Percentiles rank a stretch among this genome's conserved stretches.
phyloP scores from a whole-genome alignment of 768 basidiomycete species.

The Russula sp. region DNA sequence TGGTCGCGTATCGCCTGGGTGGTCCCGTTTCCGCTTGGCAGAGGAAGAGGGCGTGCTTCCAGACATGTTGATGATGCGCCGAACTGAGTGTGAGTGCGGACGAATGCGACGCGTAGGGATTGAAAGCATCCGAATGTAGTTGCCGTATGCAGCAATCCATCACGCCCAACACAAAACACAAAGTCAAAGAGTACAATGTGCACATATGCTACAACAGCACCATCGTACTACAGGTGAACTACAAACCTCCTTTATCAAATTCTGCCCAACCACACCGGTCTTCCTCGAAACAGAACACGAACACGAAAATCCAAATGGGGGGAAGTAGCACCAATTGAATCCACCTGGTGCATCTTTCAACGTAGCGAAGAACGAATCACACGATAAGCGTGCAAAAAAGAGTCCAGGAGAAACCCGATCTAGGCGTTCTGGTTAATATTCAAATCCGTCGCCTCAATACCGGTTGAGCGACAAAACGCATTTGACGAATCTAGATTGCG shows the following conservation, averaged over 20 bases:
- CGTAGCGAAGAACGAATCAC: slow-evolving; percentile 15
- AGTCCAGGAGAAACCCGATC: background rate
- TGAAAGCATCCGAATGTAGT: slow-evolving; percentile 1
- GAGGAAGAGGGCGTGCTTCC: background rate
- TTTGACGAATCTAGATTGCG: slow-evolving; percentile 17
- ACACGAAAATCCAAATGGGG: background rate
- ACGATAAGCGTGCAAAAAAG: slow-evolving; percentile 4
- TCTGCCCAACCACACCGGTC: slow-evolving; percentile 14
- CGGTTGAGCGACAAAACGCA: slow-evolving; percentile 12
- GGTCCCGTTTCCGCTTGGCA: slow-evolving; percentile 12
- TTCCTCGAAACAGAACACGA: slow-evolving; percentile 10
- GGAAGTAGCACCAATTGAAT: slow-evolving; percentile 3
- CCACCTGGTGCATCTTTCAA: slow-evolving; percentile 11
- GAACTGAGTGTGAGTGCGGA: slow-evolving; percentile 5
- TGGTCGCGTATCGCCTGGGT: background rate
- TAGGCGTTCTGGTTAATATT: slow-evolving; percentile 1
- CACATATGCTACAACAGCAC: slow-evolving; percentile 20
- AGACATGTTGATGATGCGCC: slow-evolving; percentile 14
- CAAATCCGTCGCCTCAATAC: slow-evolving; percentile 19
- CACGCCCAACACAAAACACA: background rate
- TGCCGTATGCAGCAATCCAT: background rate
- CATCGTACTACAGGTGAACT: slow-evolving; percentile 8
- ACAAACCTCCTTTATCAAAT: slow-evolving; percentile 16
- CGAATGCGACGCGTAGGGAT: background rate
- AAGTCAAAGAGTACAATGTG: slow-evolving; percentile 15